Base-by-base conservation (phyloP, 441 rosid species). In the Brassica balearica region DNA sequence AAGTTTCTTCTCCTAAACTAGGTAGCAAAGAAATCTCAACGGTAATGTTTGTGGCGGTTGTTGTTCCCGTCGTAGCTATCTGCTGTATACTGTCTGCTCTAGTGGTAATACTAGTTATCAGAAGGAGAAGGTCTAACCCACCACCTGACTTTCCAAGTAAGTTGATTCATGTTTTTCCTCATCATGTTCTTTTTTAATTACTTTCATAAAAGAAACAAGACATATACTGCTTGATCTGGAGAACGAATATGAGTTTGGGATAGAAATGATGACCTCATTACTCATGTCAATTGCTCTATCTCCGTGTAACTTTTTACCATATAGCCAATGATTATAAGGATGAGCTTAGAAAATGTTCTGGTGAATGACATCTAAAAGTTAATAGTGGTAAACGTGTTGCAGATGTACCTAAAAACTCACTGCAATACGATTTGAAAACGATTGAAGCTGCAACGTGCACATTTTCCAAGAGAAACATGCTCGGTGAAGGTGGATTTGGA, bases 401-500 rank as follows among this genome's bases (percentile, higher is more conserved):
- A 20, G 82, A 65, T 0, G 62, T 12, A 51, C 25, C 19, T 3
- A 69, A 11, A 43, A 32, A 4, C 1, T 78, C 86, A 4, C 68
- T 80, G 38, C 83, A 74, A 25, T 79, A 72, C 36, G 78, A 78
- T 51, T 3, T 86, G 0, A 73, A 34, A 55, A 70, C 80, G 0
- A 61, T 86, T 15, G 22, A 69, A 7, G 73, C 9, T 11, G 85
- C 84, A 55, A 85, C 88, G 15, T 64, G 81, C 59, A 60, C 79
- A n/a, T 85, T 85, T 71, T 85, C 86, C 0, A 32, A 64, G 36
- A 59, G 73, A 0, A 85, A 85, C 23, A 77, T 56, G 68, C 86
- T 85, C 2, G 85, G 88, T 2, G 14, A 41, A 79, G 86, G 88
- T 11, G 88, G 88, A 68, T 85, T 83, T 77, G 88, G 88, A 20